Percentiles rank a stretch among this genome's conserved stretches.
Conservation (phyloP, 345 rosid genomes). For the Lenwebbia sp. region DNA sequence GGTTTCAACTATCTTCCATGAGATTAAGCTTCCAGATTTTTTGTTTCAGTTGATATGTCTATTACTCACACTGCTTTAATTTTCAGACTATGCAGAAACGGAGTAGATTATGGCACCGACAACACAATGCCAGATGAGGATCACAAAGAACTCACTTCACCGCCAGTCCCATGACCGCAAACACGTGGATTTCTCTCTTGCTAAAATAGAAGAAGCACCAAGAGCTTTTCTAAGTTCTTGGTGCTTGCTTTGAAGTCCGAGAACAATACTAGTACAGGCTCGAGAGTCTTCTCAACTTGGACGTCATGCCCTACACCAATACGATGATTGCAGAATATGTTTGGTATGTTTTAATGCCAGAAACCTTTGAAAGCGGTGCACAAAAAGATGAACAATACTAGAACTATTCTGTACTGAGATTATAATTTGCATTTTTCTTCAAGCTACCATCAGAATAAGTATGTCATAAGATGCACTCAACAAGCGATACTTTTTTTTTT, state of each 20-base stretch:
- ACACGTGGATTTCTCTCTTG: slow-evolving; percentile 50
- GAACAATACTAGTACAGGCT: slow-evolving; percentile 43
- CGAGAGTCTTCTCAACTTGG: slow-evolving; percentile 62
- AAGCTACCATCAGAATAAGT: not conserved
- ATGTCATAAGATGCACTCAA: not conserved
- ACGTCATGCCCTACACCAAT: slow-evolving; percentile 55
- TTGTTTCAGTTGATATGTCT: not conserved
- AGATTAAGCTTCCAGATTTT: not conserved
- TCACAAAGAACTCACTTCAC: slow-evolving; percentile 34
- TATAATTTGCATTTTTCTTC: not conserved
- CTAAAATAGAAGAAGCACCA: slow-evolving; percentile 51
- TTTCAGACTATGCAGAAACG: slow-evolving; percentile 42
- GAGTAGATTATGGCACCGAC: slow-evolving; percentile 73
- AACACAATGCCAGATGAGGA: slow-evolving; percentile 59
- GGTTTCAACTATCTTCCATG: not conserved
- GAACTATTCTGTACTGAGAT: not conserved
- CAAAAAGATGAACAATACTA: not conserved
- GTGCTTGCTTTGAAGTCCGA: slow-evolving; percentile 58
- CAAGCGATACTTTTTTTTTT: not conserved
- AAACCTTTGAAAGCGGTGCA: not conserved
- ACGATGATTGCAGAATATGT: slow-evolving; percentile 73
- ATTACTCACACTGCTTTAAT: not conserved
- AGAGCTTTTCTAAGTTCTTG: slow-evolving; percentile 31
- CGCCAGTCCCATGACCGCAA: slow-evolving; percentile 29
- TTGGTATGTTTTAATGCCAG: slow-evolving; percentile 29